A percentile compares a stretch with the other conserved stretches of the same genome.
These are phyloP conservation scores for Ochromonas danica DNA, from an alignment of 108 stramenopile species.

Conservation along the genomic window DNA sequence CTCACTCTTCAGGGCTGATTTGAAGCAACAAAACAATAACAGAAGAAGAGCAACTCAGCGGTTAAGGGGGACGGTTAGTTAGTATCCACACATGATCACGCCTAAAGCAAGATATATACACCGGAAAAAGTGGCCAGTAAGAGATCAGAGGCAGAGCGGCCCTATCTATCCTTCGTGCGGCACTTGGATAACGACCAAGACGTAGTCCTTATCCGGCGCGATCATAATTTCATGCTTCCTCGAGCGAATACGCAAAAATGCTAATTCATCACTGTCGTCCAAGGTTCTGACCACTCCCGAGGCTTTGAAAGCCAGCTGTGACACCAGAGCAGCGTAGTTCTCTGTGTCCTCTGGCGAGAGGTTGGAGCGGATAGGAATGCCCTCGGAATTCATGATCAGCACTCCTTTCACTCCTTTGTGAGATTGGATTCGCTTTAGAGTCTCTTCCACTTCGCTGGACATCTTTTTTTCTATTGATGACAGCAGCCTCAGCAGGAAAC, in stretches of 20 bases:
- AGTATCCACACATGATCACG: too few relatives aligned
- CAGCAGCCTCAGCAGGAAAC: too few relatives aligned
- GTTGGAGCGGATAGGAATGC: conserved; percentile 56
- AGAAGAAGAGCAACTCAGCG: too few relatives aligned
- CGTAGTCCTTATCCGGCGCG: conserved; percentile 57
- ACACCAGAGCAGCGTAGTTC: conserved; percentile 55
- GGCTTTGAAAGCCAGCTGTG: conserved; percentile 55
- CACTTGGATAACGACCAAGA: conserved; percentile 57
- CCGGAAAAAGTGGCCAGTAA: too few relatives aligned
- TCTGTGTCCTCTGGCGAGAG: conserved; percentile 56
- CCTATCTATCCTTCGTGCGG: conserved; percentile 20
- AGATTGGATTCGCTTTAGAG: conserved; percentile 57
- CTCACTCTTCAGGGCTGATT: too few relatives aligned
- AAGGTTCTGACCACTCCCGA: conserved; percentile 51
- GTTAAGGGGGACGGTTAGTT: too few relatives aligned
- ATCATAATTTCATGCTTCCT: conserved; percentile 62
- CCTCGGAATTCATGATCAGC: conserved; percentile 59
- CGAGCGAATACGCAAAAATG: conserved; percentile 56
- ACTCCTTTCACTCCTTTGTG: conserved; percentile 59
- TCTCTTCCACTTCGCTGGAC: conserved; percentile 61
- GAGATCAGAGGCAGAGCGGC: too few relatives aligned
- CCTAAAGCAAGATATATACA: too few relatives aligned
- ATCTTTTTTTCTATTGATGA: too few relatives aligned
- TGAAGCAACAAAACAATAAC: too few relatives aligned
- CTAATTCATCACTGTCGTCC: conserved; percentile 52